These are phyloP conservation scores for Fusarium longipes DNA, from an alignment of 2,329 filamentous ascomycete genomes.

Conservation along the genomic window DNA sequence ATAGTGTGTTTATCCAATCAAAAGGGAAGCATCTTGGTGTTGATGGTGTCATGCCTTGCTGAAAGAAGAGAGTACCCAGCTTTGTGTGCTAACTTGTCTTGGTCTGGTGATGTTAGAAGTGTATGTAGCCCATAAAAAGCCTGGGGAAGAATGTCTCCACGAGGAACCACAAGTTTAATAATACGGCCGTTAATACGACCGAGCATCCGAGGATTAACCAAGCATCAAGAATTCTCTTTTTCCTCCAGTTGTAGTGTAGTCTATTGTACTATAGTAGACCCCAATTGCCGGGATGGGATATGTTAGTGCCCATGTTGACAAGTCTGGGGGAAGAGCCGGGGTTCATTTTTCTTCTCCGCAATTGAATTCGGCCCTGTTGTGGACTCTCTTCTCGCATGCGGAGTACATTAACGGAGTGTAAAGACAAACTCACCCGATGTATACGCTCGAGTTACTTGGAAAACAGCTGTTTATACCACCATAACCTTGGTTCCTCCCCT, in stretches of 20 bases:
- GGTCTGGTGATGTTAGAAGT: constrained; percentile 30
- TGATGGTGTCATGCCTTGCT: constrained; percentile 19
- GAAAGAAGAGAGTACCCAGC: constrained; percentile 7
- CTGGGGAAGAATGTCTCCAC: constrained; percentile 1
- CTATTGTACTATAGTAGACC: neutral
- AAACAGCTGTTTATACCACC: constrained; percentile 8
- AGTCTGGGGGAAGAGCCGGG: constrained; percentile 26
- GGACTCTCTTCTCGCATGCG: constrained; percentile 8
- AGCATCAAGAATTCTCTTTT: neutral
- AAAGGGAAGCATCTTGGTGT: constrained; percentile 9
- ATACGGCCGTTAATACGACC: constrained; percentile 42
- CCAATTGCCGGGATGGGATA: constrained; percentile 9
- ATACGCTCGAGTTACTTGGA: constrained; percentile 4
- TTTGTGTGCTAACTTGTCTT: constrained; percentile 12
- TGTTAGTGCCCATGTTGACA: constrained; percentile 1
- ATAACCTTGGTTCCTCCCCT: constrained; percentile 8
- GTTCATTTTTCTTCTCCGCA: constrained; percentile 23
- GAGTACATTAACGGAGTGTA: constrained; percentile 10
- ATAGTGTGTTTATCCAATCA: neutral
- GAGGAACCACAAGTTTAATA: constrained; percentile 20
- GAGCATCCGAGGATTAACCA: constrained; percentile 37
- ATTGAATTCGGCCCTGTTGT: constrained; percentile 34
- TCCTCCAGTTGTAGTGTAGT: neutral
- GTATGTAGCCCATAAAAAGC: constrained; percentile 21
- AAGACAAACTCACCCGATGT: neutral